phyloP scores from a whole-genome alignment of 768 basidiomycete species.

The Podaxis carcinomalis region DNA sequence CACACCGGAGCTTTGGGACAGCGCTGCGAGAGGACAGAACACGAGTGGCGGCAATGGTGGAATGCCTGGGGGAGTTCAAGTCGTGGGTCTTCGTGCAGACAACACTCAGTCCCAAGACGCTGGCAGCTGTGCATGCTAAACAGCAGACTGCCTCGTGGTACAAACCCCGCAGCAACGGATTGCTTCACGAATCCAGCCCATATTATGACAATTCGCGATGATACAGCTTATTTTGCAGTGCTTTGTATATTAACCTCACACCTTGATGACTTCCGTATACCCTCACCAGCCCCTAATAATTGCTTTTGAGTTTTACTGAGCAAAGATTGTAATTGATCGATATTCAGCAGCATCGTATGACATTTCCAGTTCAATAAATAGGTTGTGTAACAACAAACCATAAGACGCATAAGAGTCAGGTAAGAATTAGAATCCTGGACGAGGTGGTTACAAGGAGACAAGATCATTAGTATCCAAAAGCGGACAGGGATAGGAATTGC shows the following conservation, averaged over 20 bases:
- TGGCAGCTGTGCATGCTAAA: conserved; percentile 27
- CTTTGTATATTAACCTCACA: neutral
- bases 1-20: conserved; percentile 76
- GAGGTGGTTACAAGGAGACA: too few species aligned
- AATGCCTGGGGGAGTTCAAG: conserved; percentile 47
- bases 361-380: too few species aligned
- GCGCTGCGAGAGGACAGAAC: conserved; percentile 23
- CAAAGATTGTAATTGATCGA: too few species aligned
- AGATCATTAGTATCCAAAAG: too few species aligned
- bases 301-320: neutral
- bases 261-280: neutral
- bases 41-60: conserved; percentile 41
- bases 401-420: too few species aligned
- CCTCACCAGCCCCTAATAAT: neutral
- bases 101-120: conserved; percentile 11
- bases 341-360: too few species aligned
- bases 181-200: neutral
- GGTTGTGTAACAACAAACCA: too few species aligned
- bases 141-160: neutral
- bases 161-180: neutral
- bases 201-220: neutral
- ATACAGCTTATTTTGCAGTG: neutral
- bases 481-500: too few species aligned
- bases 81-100: conserved; percentile 33
- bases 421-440: too few species aligned